Evolutionary conservation across 2,329 filamentous ascomycete species (phyloP), one percentile per base, ranked within the genome.

Genomic region (Dactylellina parvicollis): DNA sequence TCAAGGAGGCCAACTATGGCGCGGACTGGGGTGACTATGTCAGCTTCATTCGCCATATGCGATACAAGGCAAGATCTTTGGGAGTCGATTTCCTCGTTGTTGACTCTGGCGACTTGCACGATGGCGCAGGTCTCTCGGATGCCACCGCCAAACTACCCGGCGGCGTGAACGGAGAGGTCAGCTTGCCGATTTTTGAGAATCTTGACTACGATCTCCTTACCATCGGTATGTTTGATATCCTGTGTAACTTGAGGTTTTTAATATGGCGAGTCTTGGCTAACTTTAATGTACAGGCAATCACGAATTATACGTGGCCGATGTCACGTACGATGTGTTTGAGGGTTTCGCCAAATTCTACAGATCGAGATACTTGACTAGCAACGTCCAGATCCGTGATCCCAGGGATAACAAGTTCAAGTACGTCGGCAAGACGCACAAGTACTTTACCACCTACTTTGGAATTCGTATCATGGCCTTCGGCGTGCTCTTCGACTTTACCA

Each of bases 21-120:
- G 94, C 92, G 49, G 95, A 99, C 81, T 98, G 95, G 92, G 95
- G 95, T 69, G 95, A 99, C 82, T 99, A 98, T 81, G 86, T 98
- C 78, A 97, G 94, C 4, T 97, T 99, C 79, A 88, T 92, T 32
- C 84, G 89, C 34, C 92, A 94, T 79, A 87, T 99, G 84, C 90
- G 87, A 64, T 85, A 88, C 76, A 89, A 87, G 79, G 92, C 92
- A 62, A 91, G 97, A 78, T 86, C 88, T 0, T 85, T 89, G 59
- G 92, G 92, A 46, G 87, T 87, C 26, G 95, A 99, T 80, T 83
- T 99, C 14, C 83, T 99, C n/a, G 83, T 99, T n/a, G 84, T 99
- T 75, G 95, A 99, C 80, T 97, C 93, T 0, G 83, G 81, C 18
- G 88, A 90, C 78, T 80, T 90, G n/a, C 87, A 90, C 77, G 87